Evolutionary conservation across 2,329 filamentous ascomycete genomes (phyloP), one percentile per base, ranked within the genome.

Genomic region (Nothophoma quercina): DNA sequence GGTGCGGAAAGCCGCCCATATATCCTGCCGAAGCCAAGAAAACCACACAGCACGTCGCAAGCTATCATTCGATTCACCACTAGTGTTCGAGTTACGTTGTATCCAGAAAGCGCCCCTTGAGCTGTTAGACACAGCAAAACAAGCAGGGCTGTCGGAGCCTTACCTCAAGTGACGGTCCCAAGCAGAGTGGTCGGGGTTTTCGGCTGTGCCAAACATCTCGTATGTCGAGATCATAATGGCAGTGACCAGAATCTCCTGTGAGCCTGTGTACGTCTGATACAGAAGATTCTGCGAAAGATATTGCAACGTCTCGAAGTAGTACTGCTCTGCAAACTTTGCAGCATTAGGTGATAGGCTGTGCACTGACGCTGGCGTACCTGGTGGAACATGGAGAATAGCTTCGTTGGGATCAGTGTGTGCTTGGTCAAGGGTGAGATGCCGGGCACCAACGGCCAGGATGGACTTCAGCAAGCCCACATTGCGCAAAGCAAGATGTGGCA

Each of bases 21-120:
- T 78, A 62, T 88, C 85, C 64, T 88, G 85, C 19, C 83, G 75
- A 4, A 88, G 71, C 85, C 85, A 88, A 0, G 82, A 81, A 85
- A 85, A 88, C 85, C 85, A 88, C 0, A 85, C 81, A 0, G 84
- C 81, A 49, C 82, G 80, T 26, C 80, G 77, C 0, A 88, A 71
- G 0, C 84, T 83, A 0, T 80, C 79, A 9, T 34, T 55, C 0
- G 79, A 82, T 38, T 83, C 83, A 1, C 84, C 85, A 49, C 86
- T 78, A 29, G 84, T 84, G 38, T 84, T 77, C 36, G 84, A 82
- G 1, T 80, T 85, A 7, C 83, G 75, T 53, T 86, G 81, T 15
- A 88, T 87, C 82, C 85, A 86, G 58, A 87, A 88, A 0, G 86
- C 83, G 1, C 85, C 85, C 62, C 50, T 52, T 13, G 4, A 23